Evolutionary conservation across 768 basidiomycete species (phyloP).

Genomic region (Tephrocybe rancida): DNA sequence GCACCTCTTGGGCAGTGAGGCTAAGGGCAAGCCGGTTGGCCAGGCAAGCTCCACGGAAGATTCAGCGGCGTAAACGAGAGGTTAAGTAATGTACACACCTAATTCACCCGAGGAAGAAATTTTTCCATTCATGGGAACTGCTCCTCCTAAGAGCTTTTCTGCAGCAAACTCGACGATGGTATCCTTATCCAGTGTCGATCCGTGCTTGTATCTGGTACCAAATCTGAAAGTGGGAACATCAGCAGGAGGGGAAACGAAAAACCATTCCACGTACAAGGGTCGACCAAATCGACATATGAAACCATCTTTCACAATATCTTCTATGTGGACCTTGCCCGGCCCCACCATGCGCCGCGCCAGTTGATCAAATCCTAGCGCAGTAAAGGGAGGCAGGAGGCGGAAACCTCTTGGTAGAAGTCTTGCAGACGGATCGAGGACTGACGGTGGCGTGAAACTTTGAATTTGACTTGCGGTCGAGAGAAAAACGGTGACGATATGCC

Average conservation of each 20-base stretch:
- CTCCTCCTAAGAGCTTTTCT: no score
- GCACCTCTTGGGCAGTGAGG: no score
- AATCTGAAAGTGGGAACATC: constrained; percentile 1
- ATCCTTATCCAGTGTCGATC: no score
- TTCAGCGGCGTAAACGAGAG: no score
- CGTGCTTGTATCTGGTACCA: no score
- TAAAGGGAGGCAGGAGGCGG: constrained; percentile 13
- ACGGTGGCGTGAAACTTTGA: constrained; percentile 2
- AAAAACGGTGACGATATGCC: constrained; percentile 21
- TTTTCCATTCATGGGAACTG: no score
- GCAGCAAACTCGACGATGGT: no score
- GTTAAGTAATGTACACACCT: no score
- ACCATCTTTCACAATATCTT: constrained; percentile 13
- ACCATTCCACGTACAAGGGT: constrained; percentile 24
- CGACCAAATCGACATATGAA: constrained; percentile 24
- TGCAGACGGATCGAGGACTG: background rate
- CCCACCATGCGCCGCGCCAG: no score
- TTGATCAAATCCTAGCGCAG: constrained; percentile 25
- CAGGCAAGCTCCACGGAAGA: no score
- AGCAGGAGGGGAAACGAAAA: background rate
- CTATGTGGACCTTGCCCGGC: constrained; percentile 13
- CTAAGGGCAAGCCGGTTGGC: no score
- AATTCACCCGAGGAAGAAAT: no score
- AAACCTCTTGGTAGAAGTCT: constrained; percentile 3
- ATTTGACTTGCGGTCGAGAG: constrained; percentile 20